These are phyloP conservation scores for Amauroascus niger DNA, from an alignment of 2,329 filamentous ascomycete species.

Conservation along the genomic window DNA sequence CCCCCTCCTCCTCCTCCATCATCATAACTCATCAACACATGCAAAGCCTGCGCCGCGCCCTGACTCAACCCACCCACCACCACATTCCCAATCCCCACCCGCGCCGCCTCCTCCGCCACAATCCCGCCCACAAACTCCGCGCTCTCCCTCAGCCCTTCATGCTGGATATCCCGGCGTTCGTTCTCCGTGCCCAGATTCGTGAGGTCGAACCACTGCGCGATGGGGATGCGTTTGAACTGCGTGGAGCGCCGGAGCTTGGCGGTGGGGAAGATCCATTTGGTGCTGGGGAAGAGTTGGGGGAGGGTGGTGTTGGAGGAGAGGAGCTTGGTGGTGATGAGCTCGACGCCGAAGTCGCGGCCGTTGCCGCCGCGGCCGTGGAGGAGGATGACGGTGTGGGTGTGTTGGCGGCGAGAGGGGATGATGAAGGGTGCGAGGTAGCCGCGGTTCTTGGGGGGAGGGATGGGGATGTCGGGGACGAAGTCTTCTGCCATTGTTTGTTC, in stretches of 20 bases:
- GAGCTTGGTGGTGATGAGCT: slow-evolving; percentile 23
- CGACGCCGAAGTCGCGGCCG: slow-evolving; percentile 28
- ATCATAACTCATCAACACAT: slow-evolving; percentile 17
- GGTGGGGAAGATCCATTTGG: slow-evolving; percentile 33
- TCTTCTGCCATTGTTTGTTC: slow-evolving; percentile 3
- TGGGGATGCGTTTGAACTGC: slow-evolving; percentile 20
- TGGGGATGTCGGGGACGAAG: slow-evolving; percentile 1
- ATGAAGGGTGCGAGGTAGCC: slow-evolving; percentile 10
- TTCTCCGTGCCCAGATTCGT: slow-evolving; percentile 19
- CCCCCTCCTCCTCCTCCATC: slow-evolving; percentile 8
- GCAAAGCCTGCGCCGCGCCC: slow-evolving; percentile 19
- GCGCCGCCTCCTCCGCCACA: slow-evolving; percentile 18
- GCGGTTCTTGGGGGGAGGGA: slow-evolving; percentile 13
- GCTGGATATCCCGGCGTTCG: slow-evolving; percentile 19
- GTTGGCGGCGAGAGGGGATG: slow-evolving; percentile 17
- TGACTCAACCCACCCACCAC: slow-evolving; percentile 23
- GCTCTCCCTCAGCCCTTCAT: slow-evolving; percentile 19
- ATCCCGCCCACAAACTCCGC: slow-evolving; percentile 17
- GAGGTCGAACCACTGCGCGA: slow-evolving; percentile 36
- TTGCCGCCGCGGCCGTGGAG: slow-evolving; percentile 36
- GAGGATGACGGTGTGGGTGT: slow-evolving; percentile 33
- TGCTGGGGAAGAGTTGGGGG: slow-evolving; percentile 25
- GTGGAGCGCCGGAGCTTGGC: slow-evolving; percentile 19
- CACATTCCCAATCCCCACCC: slow-evolving; percentile 18
- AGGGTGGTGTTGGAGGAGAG: slow-evolving; percentile 20